Base-by-base conservation (phyloP, 2,329 filamentous ascomycete genomes). In the Mollisia scopiformis region DNA sequence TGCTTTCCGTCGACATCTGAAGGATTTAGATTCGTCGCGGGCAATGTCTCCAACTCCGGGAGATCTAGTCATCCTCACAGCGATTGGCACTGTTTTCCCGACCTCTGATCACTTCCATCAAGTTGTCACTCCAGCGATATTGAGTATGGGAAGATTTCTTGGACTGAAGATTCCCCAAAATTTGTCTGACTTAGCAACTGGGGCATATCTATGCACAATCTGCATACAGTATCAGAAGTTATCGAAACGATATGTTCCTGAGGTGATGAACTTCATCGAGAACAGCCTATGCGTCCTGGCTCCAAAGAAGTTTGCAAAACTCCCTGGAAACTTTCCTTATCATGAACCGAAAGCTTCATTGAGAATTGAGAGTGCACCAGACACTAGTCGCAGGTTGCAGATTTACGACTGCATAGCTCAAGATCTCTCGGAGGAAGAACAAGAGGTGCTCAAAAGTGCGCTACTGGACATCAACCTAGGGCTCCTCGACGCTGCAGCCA, bases 51-150 rank as follows among this genome's bases (percentile, higher is more conserved):
- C 81, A 69, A 84, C 75, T 71, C 83, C 74, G 68, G 91, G 92
- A 19, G 93, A 99, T 70, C 77, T 99, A 21, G 78, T 93, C 23
- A 78, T 96, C n/a, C 79, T 99, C 35, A 93, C 92, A 0, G 93
- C 92, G 0, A 86, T 97, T 62, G 87, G 89, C 41, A 88, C 87
- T 2, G 90, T 96, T 56, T 99, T 96, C 71, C 93, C 95, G 4
- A 97, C 95, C 0, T 97, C 93, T 0, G 95, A 99, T 76, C 93
- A 98, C 76, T 99, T 98, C 76, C 95, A 99, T 71, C 90, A 95
- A 69, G 92, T 98, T 35, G 90, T 92, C 41, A 99, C 95, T 1
- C 95, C 95, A 1, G 90, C 94, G 0, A 90, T 92, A 76, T 85
- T 97, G 5, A 84, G 88, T n/a, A 91, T 98, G 75, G 85, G 85